Conservation (phyloP, 306 rosid species). For the Elaeagnus macrophylla region DNA sequence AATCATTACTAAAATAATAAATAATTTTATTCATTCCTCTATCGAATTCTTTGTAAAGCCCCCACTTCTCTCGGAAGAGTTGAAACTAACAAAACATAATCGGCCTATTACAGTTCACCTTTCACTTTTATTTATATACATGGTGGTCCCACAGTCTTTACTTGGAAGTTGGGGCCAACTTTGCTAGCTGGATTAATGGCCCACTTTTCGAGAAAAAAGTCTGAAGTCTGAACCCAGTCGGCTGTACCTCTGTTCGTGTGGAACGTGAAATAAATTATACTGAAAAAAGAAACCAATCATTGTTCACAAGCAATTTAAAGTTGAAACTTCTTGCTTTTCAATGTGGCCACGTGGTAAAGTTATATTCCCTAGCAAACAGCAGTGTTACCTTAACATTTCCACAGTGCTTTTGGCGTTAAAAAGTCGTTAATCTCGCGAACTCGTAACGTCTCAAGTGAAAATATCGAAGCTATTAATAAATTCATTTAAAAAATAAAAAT, state of each 20-base stretch:
- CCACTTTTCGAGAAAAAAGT: neutral
- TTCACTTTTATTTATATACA: neutral
- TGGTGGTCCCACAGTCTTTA: neutral
- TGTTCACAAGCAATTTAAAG: constrained; percentile 4
- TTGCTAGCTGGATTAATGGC: constrained; percentile 4
- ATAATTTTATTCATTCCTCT: too few relatives aligned
- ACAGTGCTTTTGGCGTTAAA: constrained; percentile 37
- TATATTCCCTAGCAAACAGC: neutral
- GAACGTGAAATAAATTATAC: too few relatives aligned
- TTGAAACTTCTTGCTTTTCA: neutral
- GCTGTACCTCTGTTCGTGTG: constrained; percentile 29
- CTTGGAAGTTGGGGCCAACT: constrained; percentile 6
- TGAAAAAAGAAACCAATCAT: constrained; percentile 23
- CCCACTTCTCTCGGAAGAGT: too few relatives aligned
- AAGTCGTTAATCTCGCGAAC: constrained; percentile 79
- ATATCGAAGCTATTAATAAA: neutral
- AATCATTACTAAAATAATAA: too few relatives aligned
- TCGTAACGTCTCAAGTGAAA: constrained; percentile 24
- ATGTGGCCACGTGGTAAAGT: constrained; percentile 38
- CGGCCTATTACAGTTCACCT: neutral
- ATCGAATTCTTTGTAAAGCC: too few relatives aligned
- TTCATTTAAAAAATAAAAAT: neutral
- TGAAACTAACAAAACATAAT: neutral
- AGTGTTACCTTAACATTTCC: constrained; percentile 14
- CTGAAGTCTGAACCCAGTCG: neutral